Conservation (phyloP, 192 early-diverging fungal genomes). For the Coemansia sp. region DNA sequence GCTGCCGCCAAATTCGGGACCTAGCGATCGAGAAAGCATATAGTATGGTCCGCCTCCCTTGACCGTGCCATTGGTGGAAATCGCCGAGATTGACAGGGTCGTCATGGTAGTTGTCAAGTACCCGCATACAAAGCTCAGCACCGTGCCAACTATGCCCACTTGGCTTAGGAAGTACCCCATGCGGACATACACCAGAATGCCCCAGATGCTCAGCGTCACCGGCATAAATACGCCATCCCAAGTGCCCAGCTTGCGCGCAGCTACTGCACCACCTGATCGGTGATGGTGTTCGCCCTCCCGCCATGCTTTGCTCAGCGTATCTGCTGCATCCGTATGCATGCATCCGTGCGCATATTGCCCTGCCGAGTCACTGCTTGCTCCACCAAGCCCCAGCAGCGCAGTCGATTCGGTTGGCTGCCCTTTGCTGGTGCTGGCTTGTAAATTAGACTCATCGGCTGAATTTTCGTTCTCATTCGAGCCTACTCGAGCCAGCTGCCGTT, state of each 20-base stretch:
- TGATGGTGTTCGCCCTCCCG: not conserved
- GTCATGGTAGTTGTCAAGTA: slow-evolving; percentile 64
- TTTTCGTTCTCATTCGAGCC: slow-evolving; percentile 42
- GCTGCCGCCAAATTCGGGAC: slow-evolving; percentile 72
- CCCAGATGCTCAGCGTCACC: slow-evolving; percentile 68
- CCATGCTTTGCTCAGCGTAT: slow-evolving; percentile 4
- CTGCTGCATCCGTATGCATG: slow-evolving; percentile 10
- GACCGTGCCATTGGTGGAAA: slow-evolving; percentile 67
- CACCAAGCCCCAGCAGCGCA: slow-evolving; percentile 18
- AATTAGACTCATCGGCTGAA: slow-evolving; percentile 18
- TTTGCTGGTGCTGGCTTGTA: not conserved
- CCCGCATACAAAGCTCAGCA: slow-evolving; percentile 59
- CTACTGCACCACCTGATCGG: not conserved
- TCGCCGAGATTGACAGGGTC: slow-evolving; percentile 64
- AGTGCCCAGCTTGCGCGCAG: slow-evolving; percentile 57
- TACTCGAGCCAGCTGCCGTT: slow-evolving; percentile 49
- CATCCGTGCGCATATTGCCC: slow-evolving; percentile 7
- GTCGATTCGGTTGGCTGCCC: slow-evolving; percentile 23
- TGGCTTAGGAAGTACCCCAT: slow-evolving; percentile 68
- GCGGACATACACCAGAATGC: slow-evolving; percentile 67
- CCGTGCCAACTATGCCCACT: slow-evolving; percentile 61
- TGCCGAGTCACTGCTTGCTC: not conserved
- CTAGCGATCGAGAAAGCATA: slow-evolving; percentile 63
- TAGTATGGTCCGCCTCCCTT: slow-evolving; percentile 70
- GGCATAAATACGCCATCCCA: slow-evolving; percentile 73